These are phyloP conservation scores for Apophysomyces variabilis DNA, from an alignment of 371 early-diverging fungal species.

Conservation along the genomic window DNA sequence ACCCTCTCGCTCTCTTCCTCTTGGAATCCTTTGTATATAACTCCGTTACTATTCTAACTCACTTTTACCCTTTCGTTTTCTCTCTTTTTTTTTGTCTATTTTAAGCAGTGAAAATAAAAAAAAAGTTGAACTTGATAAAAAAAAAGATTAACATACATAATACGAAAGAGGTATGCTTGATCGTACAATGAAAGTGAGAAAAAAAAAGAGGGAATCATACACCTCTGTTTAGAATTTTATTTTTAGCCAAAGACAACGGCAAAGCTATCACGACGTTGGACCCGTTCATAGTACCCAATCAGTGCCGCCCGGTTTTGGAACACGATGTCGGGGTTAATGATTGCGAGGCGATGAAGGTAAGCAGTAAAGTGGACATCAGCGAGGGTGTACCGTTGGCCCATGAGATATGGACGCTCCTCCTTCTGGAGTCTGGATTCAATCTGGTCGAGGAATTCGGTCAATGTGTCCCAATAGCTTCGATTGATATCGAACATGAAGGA, in stretches of 20 bases:
- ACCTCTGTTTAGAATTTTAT: background rate
- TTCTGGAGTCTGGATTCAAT: constrained; percentile 23
- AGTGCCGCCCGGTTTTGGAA: constrained; percentile 33
- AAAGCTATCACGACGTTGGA: constrained; percentile 37
- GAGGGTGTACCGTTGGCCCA: constrained; percentile 30
- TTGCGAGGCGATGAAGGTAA: constrained; percentile 25
- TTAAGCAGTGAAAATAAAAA: background rate
- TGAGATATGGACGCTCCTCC: constrained; percentile 30
- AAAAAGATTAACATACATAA: too few relatives aligned
- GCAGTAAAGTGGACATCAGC: constrained; percentile 42
- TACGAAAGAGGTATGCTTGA: too few relatives aligned
- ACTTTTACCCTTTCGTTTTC: background rate
- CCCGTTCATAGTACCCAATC: constrained; percentile 36
- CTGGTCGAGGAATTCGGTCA: constrained; percentile 31
- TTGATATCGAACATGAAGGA: constrained; percentile 28
- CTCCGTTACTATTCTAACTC: background rate
- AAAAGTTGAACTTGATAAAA: too few relatives aligned
- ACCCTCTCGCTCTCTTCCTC: background rate
- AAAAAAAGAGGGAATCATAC: background rate
- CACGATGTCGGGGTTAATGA: constrained; percentile 31
- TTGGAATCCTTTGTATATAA: background rate
- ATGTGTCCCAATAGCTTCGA: constrained; percentile 28
- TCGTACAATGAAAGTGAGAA: background rate
- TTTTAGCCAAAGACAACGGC: background rate
- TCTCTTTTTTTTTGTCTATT: background rate